A percentile compares a stretch with the other conserved stretches of the same genome.
phyloP scores from a whole-genome alignment of 2,329 filamentous ascomycete genomes.

The Penicillium nordicum region DNA sequence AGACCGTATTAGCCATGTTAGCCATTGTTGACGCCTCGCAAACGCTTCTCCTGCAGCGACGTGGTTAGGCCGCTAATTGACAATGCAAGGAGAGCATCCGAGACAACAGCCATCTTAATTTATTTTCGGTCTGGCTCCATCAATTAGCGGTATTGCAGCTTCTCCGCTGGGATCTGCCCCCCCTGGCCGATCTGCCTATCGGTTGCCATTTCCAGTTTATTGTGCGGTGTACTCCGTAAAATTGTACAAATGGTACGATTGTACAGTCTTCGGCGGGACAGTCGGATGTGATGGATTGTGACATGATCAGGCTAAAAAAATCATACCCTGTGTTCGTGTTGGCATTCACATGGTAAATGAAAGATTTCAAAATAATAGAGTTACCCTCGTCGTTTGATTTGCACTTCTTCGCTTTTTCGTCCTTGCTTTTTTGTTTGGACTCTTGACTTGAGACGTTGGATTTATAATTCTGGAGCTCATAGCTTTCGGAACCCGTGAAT shows the following conservation, averaged over 20 bases:
- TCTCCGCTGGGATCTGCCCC: neutral
- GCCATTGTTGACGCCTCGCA: slow-evolving; percentile 13
- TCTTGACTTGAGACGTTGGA: neutral
- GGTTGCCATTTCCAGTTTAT: slow-evolving; percentile 2
- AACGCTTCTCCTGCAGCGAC: slow-evolving; percentile 6
- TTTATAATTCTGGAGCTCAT: neutral
- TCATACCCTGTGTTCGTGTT: neutral
- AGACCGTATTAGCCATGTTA: slow-evolving; percentile 2
- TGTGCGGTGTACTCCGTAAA: neutral
- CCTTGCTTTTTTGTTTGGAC: neutral
- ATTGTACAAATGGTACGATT: no score
- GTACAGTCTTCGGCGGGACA: neutral
- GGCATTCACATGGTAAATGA: neutral
- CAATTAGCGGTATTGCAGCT: slow-evolving; percentile 8
- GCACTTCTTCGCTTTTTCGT: neutral
- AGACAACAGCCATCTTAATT: slow-evolving; percentile 16
- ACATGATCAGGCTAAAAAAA: neutral
- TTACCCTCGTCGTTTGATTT: neutral
- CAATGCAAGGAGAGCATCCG: slow-evolving; percentile 18
- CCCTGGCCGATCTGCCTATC: slow-evolving; percentile 1
- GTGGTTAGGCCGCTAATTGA: slow-evolving; percentile 18
- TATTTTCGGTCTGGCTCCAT: slow-evolving; percentile 4
- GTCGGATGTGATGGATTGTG: slow-evolving; percentile 3
- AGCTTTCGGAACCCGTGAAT: neutral
- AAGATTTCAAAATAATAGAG: neutral